Evolutionary conservation across 1,284 basidiomycete genomes (phyloP), one percentile per base, ranked within the genome.

Genomic region (Malassezia equina): DNA sequence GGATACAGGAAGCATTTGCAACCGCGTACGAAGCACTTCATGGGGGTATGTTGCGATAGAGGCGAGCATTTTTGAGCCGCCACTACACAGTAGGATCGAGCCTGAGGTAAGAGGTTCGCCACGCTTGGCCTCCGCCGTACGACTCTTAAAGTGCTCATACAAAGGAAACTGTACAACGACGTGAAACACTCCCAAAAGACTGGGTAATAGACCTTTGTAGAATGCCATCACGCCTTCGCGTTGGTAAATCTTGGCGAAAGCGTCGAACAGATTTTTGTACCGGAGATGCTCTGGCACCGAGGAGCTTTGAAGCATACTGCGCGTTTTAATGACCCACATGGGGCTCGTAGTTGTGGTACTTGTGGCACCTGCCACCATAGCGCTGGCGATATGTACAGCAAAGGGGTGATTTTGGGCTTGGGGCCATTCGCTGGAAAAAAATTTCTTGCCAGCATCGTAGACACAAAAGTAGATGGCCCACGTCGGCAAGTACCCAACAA

Each of bases 381-480:
- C 71, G 4, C 59, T 59, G 1, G 64, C 34, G n/a, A 72, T 73
- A 46, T 74, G 71, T 24, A 60, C 68, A 21, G 65, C 25, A 41
- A 71, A 71, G 13, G 65, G 39, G 51, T 11, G 52, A 51, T 36
- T 44, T 23, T 24, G 39, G 3, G 23, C 19, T 4, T 15, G 28
- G 17, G 25, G 47, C 5, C 9, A 24, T 3, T 40, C 24, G 41
- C 23, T 51, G 24, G 11, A 65, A 46, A 6, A 55, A 31, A 48
- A 48, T 2, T 49, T 41, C 36, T 74, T 74, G 47, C 62, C 60
- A 7, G 39, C 47, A 34, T 74, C 71, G 43, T 74, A 74, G 0
- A 73, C 67, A 24, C 63, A 64, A 59, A 74, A 74, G 59, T 73
- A 74, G 40, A 74, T 71, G 12, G 69, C 70, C 71, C 71, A 74